phyloP scores from a whole-genome alignment of 306 rosid species.

The Rosa lucieae region DNA sequence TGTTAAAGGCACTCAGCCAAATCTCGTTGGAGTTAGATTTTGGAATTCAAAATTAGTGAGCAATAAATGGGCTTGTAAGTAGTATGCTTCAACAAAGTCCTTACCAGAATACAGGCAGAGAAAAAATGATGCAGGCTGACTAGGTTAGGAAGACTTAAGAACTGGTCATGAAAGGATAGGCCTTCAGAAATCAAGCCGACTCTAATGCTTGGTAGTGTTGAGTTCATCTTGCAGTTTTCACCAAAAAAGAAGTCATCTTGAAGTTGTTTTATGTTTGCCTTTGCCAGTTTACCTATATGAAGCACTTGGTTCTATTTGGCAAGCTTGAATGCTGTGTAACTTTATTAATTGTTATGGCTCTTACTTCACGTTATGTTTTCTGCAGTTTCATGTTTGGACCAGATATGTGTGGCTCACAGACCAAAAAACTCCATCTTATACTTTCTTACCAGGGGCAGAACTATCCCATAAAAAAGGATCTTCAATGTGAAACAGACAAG shows the following conservation, averaged over 20 bases:
- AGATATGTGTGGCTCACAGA: constrained; percentile 90
- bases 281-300: background rate
- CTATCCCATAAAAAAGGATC: constrained; percentile 85
- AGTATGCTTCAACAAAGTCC: background rate
- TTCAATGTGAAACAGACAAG: constrained; percentile 91
- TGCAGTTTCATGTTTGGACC: constrained; percentile 96
- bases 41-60: background rate
- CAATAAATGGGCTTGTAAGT: background rate
- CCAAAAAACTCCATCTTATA: constrained; percentile 87
- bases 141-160: background rate
- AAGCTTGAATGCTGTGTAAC: background rate
- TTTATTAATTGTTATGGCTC: constrained; percentile 1
- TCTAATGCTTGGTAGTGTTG: background rate
- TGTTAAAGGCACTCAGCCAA: background rate
- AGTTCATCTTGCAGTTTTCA: background rate
- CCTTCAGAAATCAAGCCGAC: background rate
- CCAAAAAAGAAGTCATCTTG: background rate
- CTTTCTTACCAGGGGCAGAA: constrained; percentile 95
- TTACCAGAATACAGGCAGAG: too few species aligned
- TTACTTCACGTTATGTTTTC: background rate
- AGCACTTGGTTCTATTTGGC: background rate
- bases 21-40: background rate
- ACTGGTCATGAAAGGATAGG: background rate
- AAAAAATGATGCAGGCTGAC: background rate
- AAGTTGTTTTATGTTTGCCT: background rate